Evolutionary conservation across 108 stramenopile species (phyloP).

Genomic region (Cyclotella kingstonii): DNA sequence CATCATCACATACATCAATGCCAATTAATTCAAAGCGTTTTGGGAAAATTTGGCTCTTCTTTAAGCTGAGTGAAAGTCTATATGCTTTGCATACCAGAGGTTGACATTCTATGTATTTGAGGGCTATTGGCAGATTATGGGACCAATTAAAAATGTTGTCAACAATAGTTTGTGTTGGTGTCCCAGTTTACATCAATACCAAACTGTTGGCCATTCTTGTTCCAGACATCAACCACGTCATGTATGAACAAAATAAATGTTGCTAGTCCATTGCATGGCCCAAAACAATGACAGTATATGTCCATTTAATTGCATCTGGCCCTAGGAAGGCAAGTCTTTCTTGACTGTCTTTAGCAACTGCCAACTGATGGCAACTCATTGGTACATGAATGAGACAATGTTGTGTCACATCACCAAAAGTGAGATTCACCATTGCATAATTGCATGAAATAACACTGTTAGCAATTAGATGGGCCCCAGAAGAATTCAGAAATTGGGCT

Average conservation of each 20-base stretch:
- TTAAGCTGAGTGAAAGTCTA: slow-evolving; percentile 4
- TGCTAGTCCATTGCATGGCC: slow-evolving; percentile 7
- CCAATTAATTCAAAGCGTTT: slow-evolving; percentile 1
- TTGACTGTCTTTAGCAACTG: not conserved
- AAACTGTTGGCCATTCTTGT: not conserved
- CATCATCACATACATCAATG: not conserved
- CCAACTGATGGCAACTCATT: slow-evolving; percentile 6
- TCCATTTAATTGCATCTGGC: slow-evolving; percentile 9
- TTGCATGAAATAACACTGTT: slow-evolving; percentile 1
- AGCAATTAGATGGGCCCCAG: slow-evolving; percentile 5
- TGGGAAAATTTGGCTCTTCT: slow-evolving; percentile 8
- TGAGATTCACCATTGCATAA: not conserved
- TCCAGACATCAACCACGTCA: slow-evolving; percentile 4
- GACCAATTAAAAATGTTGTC: slow-evolving; percentile 5
- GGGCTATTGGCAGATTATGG: not conserved
- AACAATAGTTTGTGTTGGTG: slow-evolving; percentile 9
- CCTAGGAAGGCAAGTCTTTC: slow-evolving; percentile 9
- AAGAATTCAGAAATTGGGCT: not conserved
- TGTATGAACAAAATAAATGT: slow-evolving; percentile 14
- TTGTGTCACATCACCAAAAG: not conserved
- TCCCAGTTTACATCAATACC: not conserved
- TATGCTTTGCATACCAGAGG: not conserved
- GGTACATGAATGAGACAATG: slow-evolving; percentile 8
- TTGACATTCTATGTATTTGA: slow-evolving; percentile 6
- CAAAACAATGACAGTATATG: slow-evolving; percentile 6